phyloP scores from a whole-genome alignment of 257 asterid genomes.

The Jasminum sambac region DNA sequence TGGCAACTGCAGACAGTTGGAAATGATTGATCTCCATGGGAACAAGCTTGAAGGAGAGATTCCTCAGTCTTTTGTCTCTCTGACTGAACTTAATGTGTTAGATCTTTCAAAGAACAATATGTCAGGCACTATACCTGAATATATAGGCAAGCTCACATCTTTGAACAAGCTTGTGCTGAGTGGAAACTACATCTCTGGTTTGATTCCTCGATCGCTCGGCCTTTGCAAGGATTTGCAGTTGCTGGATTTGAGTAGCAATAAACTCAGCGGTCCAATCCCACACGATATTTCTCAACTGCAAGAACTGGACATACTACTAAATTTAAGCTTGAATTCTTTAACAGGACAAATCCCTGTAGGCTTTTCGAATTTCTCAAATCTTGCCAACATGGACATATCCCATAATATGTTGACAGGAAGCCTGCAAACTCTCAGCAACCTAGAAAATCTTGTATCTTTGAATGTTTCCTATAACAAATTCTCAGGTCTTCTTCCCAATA shows the following conservation, averaged over 20 bases:
- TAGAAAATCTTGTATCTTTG: slow-evolving; percentile 63
- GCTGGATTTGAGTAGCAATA: slow-evolving; percentile 63
- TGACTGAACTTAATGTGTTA: slow-evolving; percentile 46
- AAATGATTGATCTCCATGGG: slow-evolving; percentile 62
- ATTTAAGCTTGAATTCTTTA: slow-evolving; percentile 52
- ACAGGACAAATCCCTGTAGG: slow-evolving; percentile 57
- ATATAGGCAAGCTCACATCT: slow-evolving; percentile 52
- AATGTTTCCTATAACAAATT: slow-evolving; percentile 69
- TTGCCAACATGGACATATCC: slow-evolving; percentile 70
- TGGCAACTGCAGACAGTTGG: slow-evolving; percentile 58
- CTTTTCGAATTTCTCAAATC: slow-evolving; percentile 64
- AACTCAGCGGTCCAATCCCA: slow-evolving; percentile 49
- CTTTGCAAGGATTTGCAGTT: slow-evolving; percentile 61
- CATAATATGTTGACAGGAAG: slow-evolving; percentile 66
- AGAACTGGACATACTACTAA: slow-evolving; percentile 60
- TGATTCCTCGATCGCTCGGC: slow-evolving; percentile 58
- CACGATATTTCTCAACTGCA: slow-evolving; percentile 56
- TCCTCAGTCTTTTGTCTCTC: slow-evolving; percentile 58
- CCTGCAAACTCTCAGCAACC: slow-evolving; percentile 47
- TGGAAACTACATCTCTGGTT: slow-evolving; percentile 47
- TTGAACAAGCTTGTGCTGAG: slow-evolving; percentile 59
- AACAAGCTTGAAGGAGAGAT: slow-evolving; percentile 58
- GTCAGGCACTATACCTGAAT: slow-evolving; percentile 59
- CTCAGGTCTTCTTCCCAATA: slow-evolving; percentile 56
- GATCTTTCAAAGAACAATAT: slow-evolving; percentile 62